A percentile compares a stretch with the other conserved stretches of the same genome.
Conservation (phyloP, 176 grass and related monocot genomes). For the Poa pratensis region DNA sequence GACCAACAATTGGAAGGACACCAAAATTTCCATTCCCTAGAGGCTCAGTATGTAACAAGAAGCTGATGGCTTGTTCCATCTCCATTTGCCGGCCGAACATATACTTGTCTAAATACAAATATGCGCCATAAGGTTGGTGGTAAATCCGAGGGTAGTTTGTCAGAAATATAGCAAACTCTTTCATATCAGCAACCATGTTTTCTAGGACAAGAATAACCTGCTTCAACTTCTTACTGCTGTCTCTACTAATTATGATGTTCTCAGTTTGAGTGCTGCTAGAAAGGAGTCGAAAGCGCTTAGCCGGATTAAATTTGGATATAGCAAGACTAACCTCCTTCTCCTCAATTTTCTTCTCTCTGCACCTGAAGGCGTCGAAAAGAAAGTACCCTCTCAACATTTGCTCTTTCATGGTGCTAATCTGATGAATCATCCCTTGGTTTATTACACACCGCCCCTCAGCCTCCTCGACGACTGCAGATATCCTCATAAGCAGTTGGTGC, state of each 20-base stretch:
- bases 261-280: not conserved
- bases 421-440: not conserved
- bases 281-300: not conserved
- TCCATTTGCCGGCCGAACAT: too few species aligned
- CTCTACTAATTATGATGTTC: too few species aligned
- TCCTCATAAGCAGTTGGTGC: not conserved
- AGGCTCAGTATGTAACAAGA: not conserved
- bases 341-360: not conserved
- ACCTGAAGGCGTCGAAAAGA: not conserved
- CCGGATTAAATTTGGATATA: slow-evolving; percentile 2
- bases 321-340: not conserved
- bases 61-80: too few species aligned
- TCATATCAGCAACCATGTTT: too few species aligned
- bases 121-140: too few species aligned
- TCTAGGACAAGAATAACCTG: too few species aligned
- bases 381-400: slow-evolving; percentile 21
- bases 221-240: too few species aligned
- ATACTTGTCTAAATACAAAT: too few species aligned
- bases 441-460: not conserved
- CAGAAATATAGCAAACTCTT: too few species aligned
- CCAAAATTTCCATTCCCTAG: not conserved
- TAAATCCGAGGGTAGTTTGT: too few species aligned
- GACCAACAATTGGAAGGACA: not conserved
- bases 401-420: not conserved
- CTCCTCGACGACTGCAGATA: not conserved